These are phyloP conservation scores for Aristolochia californica DNA, from an alignment of 164 flowering plant species.

Conservation along the genomic window DNA sequence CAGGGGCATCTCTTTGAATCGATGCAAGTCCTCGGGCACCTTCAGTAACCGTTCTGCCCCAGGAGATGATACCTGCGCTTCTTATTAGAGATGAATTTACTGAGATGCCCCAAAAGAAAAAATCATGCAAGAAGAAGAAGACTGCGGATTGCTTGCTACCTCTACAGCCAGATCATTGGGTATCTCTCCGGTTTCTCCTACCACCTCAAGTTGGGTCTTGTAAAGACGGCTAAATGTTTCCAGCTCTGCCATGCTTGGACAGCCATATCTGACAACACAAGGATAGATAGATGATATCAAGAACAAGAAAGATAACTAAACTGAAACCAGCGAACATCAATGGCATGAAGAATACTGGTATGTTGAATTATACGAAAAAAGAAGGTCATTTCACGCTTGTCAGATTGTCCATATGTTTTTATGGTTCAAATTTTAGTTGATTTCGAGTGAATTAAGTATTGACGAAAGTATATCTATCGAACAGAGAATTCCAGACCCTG, in stretches of 20 bases:
- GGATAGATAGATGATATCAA: neutral
- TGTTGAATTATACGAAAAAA: too few relatives aligned
- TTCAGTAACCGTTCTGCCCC: slow-evolving; percentile 80
- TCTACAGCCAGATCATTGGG: slow-evolving; percentile 79
- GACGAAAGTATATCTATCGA: too few relatives aligned
- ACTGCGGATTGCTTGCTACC: slow-evolving; percentile 23
- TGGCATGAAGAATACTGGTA: too few relatives aligned
- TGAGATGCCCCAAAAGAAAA: neutral
- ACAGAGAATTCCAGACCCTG: too few relatives aligned
- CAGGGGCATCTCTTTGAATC: slow-evolving; percentile 82
- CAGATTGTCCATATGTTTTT: too few relatives aligned
- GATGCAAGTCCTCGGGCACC: slow-evolving; percentile 70
- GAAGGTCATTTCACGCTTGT: too few relatives aligned
- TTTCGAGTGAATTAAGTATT: too few relatives aligned
- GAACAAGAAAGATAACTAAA: neutral
- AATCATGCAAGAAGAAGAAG: neutral
- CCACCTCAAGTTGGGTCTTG: slow-evolving; percentile 63
- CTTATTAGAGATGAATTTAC: neutral
- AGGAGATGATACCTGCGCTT: slow-evolving; percentile 77
- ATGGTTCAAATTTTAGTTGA: too few relatives aligned
- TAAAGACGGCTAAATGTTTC: slow-evolving; percentile 50
- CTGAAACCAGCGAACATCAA: neutral
- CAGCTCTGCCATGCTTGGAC: slow-evolving; percentile 77
- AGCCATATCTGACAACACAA: slow-evolving; percentile 51
- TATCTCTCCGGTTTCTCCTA: slow-evolving; percentile 56